phyloP scores from a whole-genome alignment of 805 yeast genomes.

The Candida germanica region DNA sequence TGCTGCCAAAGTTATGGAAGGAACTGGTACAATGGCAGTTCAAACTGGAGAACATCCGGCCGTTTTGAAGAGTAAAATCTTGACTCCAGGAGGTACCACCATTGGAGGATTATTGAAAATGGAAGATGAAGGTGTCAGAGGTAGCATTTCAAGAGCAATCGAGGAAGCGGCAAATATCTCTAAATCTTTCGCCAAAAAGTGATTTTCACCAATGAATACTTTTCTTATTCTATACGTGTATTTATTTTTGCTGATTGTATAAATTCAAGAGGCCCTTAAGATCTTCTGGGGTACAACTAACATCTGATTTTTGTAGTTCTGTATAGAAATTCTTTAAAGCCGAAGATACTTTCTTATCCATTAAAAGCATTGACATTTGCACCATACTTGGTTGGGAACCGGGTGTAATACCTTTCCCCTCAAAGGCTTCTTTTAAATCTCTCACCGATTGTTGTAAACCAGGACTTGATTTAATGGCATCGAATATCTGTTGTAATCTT shows the following conservation, averaged over 20 bases:
- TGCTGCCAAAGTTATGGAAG: slow-evolving; percentile 92
- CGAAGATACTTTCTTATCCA: slow-evolving; percentile 34
- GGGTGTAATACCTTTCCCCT: slow-evolving; percentile 28
- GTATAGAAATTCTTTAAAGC: slow-evolving; percentile 25
- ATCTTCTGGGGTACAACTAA: slow-evolving; percentile 31
- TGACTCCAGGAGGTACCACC: slow-evolving; percentile 98
- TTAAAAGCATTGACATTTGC: slow-evolving; percentile 34
- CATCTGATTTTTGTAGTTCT: slow-evolving; percentile 29
- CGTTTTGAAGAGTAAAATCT: slow-evolving; percentile 77
- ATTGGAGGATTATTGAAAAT: slow-evolving; percentile 90
- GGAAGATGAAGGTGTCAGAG: slow-evolving; percentile 88
- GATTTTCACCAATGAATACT: slow-evolving; percentile 2
- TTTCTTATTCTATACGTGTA: background rate
- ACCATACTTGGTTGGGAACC: slow-evolving; percentile 33
- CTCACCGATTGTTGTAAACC: slow-evolving; percentile 27
- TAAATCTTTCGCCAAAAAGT: slow-evolving; percentile 41
- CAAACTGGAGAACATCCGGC: slow-evolving; percentile 86
- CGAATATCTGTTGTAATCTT: slow-evolving; percentile 6
- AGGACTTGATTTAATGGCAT: slow-evolving; percentile 19
- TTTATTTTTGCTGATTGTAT: slow-evolving; percentile 3
- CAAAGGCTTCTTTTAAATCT: slow-evolving; percentile 29
- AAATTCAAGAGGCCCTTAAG: slow-evolving; percentile 12
- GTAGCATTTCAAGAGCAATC: slow-evolving; percentile 83
- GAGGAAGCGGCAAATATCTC: slow-evolving; percentile 91
- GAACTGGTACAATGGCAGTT: slow-evolving; percentile 87